Conservation (phyloP, 768 basidiomycete species). For the Strobilomyces dryophilus region DNA sequence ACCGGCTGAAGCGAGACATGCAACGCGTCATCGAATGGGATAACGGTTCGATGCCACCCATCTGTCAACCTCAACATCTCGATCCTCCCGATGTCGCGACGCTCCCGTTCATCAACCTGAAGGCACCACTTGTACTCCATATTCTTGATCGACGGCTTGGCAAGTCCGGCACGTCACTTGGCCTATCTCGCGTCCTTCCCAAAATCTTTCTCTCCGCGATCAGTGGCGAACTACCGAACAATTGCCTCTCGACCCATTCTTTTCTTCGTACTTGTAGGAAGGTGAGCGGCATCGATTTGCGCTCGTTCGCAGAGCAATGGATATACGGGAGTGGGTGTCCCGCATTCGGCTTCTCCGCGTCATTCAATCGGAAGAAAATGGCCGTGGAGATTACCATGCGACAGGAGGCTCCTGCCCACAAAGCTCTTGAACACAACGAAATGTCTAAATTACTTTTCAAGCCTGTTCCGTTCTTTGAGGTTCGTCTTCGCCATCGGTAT, state of each 20-base stretch:
- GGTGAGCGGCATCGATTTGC: slow-evolving; percentile 86
- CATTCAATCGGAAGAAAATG: slow-evolving; percentile 97
- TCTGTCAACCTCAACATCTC: slow-evolving; percentile 83
- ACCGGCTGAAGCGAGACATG: slow-evolving; percentile 94
- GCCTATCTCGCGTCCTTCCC: slow-evolving; percentile 90
- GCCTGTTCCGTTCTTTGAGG: slow-evolving; percentile 89
- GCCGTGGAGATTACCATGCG: slow-evolving; percentile 94
- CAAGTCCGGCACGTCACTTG: slow-evolving; percentile 92
- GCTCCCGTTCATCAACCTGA: slow-evolving; percentile 89
- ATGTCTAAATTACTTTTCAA: slow-evolving; percentile 65
- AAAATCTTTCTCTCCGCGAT: slow-evolving; percentile 93
- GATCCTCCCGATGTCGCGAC: slow-evolving; percentile 81
- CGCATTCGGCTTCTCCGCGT: slow-evolving; percentile 81
- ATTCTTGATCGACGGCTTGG: slow-evolving; percentile 92
- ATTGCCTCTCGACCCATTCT: slow-evolving; percentile 81
- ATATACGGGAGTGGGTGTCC: slow-evolving; percentile 98
- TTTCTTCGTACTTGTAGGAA: slow-evolving; percentile 92
- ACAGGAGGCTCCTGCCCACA: slow-evolving; percentile 80
- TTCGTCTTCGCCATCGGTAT: slow-evolving; percentile 27
- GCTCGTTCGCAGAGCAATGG: slow-evolving; percentile 98
- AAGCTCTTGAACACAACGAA: slow-evolving; percentile 60
- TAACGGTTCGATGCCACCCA: slow-evolving; percentile 83
- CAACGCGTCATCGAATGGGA: slow-evolving; percentile 86
- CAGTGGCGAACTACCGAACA: slow-evolving; percentile 83
- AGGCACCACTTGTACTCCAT: slow-evolving; percentile 93